Evolutionary conservation across 495 filamentous ascomycete species (phyloP).

Genomic region (Bathelium albidoporum): DNA sequence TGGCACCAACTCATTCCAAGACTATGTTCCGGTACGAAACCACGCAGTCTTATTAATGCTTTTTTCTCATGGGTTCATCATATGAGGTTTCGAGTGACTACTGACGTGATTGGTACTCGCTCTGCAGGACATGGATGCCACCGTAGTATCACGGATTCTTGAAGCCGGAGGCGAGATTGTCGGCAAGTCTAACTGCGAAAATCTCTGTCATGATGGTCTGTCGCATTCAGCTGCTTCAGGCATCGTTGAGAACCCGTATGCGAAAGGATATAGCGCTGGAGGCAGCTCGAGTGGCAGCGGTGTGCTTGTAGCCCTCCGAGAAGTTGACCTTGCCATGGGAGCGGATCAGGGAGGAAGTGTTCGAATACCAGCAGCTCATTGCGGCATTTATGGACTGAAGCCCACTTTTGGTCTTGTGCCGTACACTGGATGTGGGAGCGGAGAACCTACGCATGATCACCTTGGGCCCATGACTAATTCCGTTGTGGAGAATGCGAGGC

Average conservation of each 20-base stretch:
- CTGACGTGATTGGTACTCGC: background rate
- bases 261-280: conserved; percentile 37
- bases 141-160: conserved; percentile 37
- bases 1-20: conserved; percentile 23
- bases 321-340: conserved; percentile 47
- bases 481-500: conserved; percentile 40
- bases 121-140: conserved; percentile 28
- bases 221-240: conserved; percentile 31
- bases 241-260: conserved; percentile 31
- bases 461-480: conserved; percentile 35
- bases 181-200: conserved; percentile 34
- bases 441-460: conserved; percentile 31
- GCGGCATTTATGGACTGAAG: conserved; percentile 33
- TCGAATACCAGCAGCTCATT: conserved; percentile 39
- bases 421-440: conserved; percentile 24
- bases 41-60: too few relatives aligned
- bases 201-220: conserved; percentile 31
- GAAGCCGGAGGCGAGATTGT: conserved; percentile 31
- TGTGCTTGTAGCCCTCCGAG: conserved; percentile 40
- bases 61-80: too few relatives aligned
- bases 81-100: too few relatives aligned
- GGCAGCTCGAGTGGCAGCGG: conserved; percentile 50
- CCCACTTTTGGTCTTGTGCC: conserved; percentile 30
- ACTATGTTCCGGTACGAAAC: conserved; percentile 17
- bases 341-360: conserved; percentile 54